Conservation (phyloP, 2,329 filamentous ascomycete species). For the Cladosporium sp. region DNA sequence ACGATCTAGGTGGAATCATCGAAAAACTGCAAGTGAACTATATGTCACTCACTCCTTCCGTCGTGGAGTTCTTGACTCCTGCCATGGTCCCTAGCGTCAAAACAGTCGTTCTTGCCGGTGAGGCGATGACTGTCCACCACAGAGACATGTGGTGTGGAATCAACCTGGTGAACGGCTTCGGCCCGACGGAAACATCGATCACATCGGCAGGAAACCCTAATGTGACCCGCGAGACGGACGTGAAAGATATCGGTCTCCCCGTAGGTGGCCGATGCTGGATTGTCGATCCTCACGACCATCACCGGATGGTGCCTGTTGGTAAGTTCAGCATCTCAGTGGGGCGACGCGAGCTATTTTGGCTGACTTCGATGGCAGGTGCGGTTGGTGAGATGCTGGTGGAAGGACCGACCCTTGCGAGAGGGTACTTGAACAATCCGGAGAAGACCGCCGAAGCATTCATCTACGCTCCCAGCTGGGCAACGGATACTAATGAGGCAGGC, state of each 20-base stretch:
- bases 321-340: neutral
- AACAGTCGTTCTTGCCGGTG: conserved; percentile 8
- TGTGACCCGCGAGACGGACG: conserved; percentile 4
- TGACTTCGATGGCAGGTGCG: neutral
- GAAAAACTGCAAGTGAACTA: conserved; percentile 12
- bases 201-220: conserved; percentile 2
- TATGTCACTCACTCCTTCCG: conserved; percentile 8
- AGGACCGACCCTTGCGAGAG: conserved; percentile 40
- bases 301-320: conserved; percentile 11
- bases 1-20: conserved; percentile 14
- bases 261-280: conserved; percentile 7
- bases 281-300: conserved; percentile 8
- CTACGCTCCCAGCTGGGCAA: conserved; percentile 9
- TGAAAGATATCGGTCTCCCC: conserved; percentile 1
- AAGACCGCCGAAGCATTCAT: conserved; percentile 31
- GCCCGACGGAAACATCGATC: conserved; percentile 14
- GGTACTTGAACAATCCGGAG: conserved; percentile 34
- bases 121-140: conserved; percentile 2
- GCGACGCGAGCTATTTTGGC: too few species aligned
- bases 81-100: conserved; percentile 8
- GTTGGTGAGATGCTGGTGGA: conserved; percentile 44
- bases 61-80: conserved; percentile 12
- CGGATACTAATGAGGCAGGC: conserved; percentile 1
- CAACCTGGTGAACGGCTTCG: conserved; percentile 10
- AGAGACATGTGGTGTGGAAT: conserved; percentile 6